A percentile compares a stretch with the other conserved stretches of the same genome.
phyloP scores from a whole-genome alignment of 148 eudicot species.

The Nepenthes gracilis region DNA sequence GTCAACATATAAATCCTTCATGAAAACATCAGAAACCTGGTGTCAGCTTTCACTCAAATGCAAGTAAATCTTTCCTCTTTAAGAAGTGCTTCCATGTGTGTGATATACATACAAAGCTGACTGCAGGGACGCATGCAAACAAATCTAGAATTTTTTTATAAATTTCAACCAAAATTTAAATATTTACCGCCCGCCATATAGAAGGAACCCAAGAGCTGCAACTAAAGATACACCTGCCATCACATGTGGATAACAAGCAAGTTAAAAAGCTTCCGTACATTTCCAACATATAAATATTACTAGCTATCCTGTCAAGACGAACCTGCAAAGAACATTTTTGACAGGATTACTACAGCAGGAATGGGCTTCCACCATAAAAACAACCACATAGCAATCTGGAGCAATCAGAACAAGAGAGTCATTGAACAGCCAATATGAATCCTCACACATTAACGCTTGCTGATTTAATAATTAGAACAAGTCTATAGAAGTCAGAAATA shows the following conservation, averaged over 20 bases:
- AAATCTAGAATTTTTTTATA: neutral
- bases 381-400: slow-evolving; percentile 75
- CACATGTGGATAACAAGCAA: slow-evolving; percentile 7
- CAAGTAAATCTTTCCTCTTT: too few species aligned
- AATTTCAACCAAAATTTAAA: slow-evolving; percentile 2
- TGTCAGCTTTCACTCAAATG: too few species aligned
- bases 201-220: slow-evolving; percentile 90
- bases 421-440: neutral
- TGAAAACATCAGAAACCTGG: too few species aligned
- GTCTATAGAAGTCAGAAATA: too few species aligned
- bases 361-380: slow-evolving; percentile 89
- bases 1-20: too few species aligned
- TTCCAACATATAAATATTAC: neutral
- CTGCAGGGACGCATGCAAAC: too few species aligned
- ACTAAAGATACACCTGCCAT: slow-evolving; percentile 73
- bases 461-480: too few species aligned
- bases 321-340: slow-evolving; percentile 98
- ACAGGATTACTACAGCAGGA: slow-evolving; percentile 43
- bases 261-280: slow-evolving; percentile 1
- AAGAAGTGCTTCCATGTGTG: too few species aligned
- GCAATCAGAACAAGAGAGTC: slow-evolving; percentile 9
- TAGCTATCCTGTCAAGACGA: slow-evolving; percentile 6
- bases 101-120: too few species aligned
- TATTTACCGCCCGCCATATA: slow-evolving; percentile 87
- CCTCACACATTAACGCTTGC: too few species aligned